A percentile compares a stretch with the other conserved stretches of the same genome.
Conservation (phyloP, 1,284 basidiomycete genomes). For the Tilletia caries region DNA sequence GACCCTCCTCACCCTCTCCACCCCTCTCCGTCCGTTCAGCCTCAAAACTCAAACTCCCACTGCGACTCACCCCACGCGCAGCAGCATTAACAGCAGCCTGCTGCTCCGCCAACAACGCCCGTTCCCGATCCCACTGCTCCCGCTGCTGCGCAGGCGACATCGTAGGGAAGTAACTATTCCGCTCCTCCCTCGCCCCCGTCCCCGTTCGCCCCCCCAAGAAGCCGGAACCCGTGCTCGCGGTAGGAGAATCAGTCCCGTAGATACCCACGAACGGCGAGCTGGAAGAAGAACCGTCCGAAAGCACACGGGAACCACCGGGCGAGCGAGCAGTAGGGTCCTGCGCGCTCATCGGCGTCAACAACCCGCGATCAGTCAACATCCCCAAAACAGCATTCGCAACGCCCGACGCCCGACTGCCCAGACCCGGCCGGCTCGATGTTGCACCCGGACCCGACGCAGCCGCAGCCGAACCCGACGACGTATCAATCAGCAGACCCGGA, state of each 20-base stretch:
- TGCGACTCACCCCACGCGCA: not conserved
- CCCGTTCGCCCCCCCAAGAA: not conserved
- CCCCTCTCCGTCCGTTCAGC: too few species aligned
- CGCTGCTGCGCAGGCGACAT: conserved; percentile 11
- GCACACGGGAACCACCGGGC: not conserved
- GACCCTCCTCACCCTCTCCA: not conserved
- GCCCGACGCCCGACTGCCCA: conserved; percentile 24
- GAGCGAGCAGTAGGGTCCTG: not conserved
- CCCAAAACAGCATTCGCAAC: conserved; percentile 41
- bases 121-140: conserved; percentile 7
- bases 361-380: conserved; percentile 37
- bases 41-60: not conserved
- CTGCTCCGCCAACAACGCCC: conserved; percentile 12
- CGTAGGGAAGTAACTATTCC: conserved; percentile 10
- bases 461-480: not conserved
- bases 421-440: not conserved
- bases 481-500: not conserved
- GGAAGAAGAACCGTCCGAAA: not conserved
- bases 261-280: too few species aligned
- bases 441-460: not conserved
- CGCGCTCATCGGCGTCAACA: conserved; percentile 25
- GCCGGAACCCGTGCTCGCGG: too few species aligned
- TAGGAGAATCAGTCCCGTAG: too few species aligned
- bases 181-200: not conserved
- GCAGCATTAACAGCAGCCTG: conserved; percentile 9